These are phyloP conservation scores for Penicillium arizonense DNA, from an alignment of 495 filamentous ascomycete species.

Conservation along the genomic window DNA sequence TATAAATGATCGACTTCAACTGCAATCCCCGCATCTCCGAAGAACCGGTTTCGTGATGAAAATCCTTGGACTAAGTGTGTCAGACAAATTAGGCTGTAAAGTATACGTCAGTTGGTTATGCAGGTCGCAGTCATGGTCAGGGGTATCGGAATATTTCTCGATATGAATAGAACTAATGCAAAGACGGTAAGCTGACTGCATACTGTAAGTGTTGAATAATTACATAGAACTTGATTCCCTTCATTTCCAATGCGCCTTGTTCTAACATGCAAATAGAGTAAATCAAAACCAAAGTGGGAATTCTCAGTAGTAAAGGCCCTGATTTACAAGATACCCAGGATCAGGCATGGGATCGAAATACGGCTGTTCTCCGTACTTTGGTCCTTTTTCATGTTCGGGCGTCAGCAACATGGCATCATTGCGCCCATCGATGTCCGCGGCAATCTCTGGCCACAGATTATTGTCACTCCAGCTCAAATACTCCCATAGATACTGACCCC, in stretches of 20 bases:
- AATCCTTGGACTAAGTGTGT: too few relatives aligned
- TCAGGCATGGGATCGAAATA: constrained; percentile 30
- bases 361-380: constrained; percentile 25
- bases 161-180: too few relatives aligned
- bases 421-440: constrained; percentile 25
- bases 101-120: too few relatives aligned
- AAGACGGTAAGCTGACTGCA: too few relatives aligned
- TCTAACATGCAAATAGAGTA: neutral
- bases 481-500: constrained; percentile 41
- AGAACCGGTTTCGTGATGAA: too few relatives aligned
- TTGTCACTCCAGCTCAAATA: constrained; percentile 45
- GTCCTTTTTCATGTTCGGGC: constrained; percentile 29
- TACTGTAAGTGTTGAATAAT: too few relatives aligned
- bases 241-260: constrained; percentile 8
- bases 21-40: too few relatives aligned
- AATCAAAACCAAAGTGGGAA: neutral
- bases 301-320: constrained; percentile 20
- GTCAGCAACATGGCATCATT: constrained; percentile 27
- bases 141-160: too few relatives aligned
- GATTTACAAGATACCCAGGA: constrained; percentile 29
- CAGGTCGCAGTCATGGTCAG: too few relatives aligned
- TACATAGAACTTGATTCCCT: neutral
- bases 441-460: constrained; percentile 34
- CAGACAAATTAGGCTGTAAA: too few relatives aligned
- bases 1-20: too few relatives aligned